Base-by-base conservation (phyloP, 2,329 filamentous ascomycete genomes). In the Fusarium subtropicale region DNA sequence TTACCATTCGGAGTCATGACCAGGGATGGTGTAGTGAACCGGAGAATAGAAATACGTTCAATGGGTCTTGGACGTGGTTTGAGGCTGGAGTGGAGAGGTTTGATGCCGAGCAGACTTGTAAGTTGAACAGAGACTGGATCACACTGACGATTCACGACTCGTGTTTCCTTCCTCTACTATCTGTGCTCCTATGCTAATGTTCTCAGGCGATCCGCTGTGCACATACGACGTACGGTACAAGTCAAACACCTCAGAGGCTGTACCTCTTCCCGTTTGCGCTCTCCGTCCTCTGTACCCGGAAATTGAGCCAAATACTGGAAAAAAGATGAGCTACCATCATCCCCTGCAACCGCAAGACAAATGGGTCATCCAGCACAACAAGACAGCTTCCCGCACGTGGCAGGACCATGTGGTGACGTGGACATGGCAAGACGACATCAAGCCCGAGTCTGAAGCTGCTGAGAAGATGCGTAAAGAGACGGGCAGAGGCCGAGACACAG, bases 1-100 rank as follows among this genome's bases (percentile, higher is more conserved):
- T 91, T 75, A 86, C 83, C 7, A 81, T 89, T 41, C 76, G 76
- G 13, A 87, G 86, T 73, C 80, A 77, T 48, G 89, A 91, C 65
- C 89, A 91, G 68, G 89, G 88, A 6, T 88, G 83, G 82, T 81
- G 83, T 33, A 80, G 82, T 16, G 64, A 76, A 0, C 2, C 0
- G 1, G 65, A 44, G 3, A 67, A 76, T 41, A 73, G 72, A 3
- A 81, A 80, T 3, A 81, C 81, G 2, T 90, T 83, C 56, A 67
- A 74, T 0, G 79, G 76, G 4, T 87, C 88, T 0, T 88, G 79
- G 77, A 88, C 88, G 0, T 91, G 88, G 88, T 90, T 90, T 61
- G 88, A 90, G 57, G 87, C 83, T 18, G 88, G 88, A 0, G 74
- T 89, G 18, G 88, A 91, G 76, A 81, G 82, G 5, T 85, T 87